Evolutionary conservation across 768 basidiomycete genomes (phyloP), one percentile per base, ranked within the genome.

Genomic region (Mycena olivaceomarginata): DNA sequence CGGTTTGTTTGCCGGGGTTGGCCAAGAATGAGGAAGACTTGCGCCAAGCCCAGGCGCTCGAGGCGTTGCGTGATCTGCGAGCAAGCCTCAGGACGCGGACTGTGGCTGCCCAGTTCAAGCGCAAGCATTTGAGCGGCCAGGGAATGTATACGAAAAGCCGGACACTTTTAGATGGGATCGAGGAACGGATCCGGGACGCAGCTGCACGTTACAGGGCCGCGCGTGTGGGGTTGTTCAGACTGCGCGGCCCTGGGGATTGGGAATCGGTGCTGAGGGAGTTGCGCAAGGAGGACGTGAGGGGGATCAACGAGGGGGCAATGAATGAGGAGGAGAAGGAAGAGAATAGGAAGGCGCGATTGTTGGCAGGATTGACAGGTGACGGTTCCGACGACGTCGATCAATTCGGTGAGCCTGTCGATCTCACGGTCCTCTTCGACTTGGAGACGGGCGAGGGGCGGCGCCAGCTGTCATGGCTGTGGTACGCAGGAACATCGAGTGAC

Each of bases 391-490:
- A 62, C 2, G 5, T 62, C 8, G 70, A 69, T 20, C 18, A 40
- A 2, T 67, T 43, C 12, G 67, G 63, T 4, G 73, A 65, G 40
- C 22, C 25, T 8, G 25, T 60, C 5, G 62, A 63, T 10, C 40
- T 22, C 4, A 71, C 68, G 12, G 62, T 67, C 1, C 70, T 63
- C 7, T 70, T 68, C 53, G 37, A 59, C 37, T 22, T 79, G n/a
- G 66, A 70, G 39, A n/a, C 72, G 10, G 70, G 79, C 0, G 77
- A 80, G 39, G 81, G 81, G 0, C 22, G 53, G 2, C 56, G 76
- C 11, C 37, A 48, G 5, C 59, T 77, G 0, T 82, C 72, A 18
- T 82, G 81, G 81, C 80, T 80, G 43, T 81, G 81, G 80, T 78
- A 68, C 43, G 39, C 69, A 2, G 60, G 12, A 7, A 11, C 31